Conservation (phyloP, 129 eudicot species). For the Escallonia herrerae region DNA sequence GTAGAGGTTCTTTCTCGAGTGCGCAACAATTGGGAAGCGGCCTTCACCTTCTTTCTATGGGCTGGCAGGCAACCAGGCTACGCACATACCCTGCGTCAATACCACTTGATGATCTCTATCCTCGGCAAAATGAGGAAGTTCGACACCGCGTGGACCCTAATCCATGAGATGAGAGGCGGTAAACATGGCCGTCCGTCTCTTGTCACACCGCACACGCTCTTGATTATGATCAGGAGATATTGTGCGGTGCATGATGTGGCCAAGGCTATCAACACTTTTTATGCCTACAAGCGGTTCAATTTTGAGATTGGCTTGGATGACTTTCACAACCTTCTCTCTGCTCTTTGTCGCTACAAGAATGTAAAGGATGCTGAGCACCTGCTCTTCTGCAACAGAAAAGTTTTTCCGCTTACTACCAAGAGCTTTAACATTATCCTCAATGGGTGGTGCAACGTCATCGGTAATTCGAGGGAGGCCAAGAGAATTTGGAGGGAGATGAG, state of each 20-base stretch:
- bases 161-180: constrained; percentile 63
- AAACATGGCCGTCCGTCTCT: constrained; percentile 29
- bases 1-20: constrained; percentile 50
- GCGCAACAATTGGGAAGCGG: constrained; percentile 72
- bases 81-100: constrained; percentile 42
- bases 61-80: constrained; percentile 57
- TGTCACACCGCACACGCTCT: constrained; percentile 58
- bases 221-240: constrained; percentile 76
- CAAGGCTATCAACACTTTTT: constrained; percentile 59
- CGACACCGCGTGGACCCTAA: constrained; percentile 64
- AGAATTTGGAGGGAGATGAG: constrained; percentile 85
- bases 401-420: constrained; percentile 53
- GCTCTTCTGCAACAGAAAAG: constrained; percentile 51
- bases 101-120: constrained; percentile 71
- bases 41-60: constrained; percentile 74
- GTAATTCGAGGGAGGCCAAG: constrained; percentile 55
- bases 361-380: constrained; percentile 81
- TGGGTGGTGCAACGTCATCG: constrained; percentile 78
- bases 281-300: constrained; percentile 45
- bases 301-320: constrained; percentile 45
- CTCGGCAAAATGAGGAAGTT: constrained; percentile 66
- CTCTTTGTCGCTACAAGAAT: constrained; percentile 80
- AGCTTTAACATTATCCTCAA: constrained; percentile 67
- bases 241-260: constrained; percentile 78
- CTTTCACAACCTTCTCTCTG: constrained; percentile 69